A percentile compares a stretch with the other conserved stretches of the same genome.
Evolutionary conservation across 257 asterid genomes (phyloP).

Genomic region (Solanum microdontum): DNA sequence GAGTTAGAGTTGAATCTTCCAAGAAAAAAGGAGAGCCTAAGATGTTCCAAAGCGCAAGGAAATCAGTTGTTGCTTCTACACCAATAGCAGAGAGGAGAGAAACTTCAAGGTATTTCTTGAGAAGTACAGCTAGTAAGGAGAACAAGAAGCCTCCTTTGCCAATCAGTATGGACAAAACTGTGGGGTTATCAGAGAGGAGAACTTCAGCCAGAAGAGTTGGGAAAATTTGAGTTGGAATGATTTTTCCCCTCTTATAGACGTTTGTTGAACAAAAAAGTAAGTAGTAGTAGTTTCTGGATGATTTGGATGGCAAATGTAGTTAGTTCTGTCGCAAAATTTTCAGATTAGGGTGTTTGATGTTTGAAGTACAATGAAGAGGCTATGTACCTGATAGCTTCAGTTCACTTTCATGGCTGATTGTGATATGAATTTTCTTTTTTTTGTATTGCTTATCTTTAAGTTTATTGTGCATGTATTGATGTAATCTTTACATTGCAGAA

Average conservation of each 20-base stretch:
- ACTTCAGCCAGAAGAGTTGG: slow-evolving; percentile 31
- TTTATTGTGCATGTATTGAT: background rate
- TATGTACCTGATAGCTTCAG: slow-evolving; percentile 12
- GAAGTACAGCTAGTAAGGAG: slow-evolving; percentile 55
- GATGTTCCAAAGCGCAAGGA: slow-evolving; percentile 35
- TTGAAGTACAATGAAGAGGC: background rate
- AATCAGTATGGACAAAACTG: slow-evolving; percentile 28
- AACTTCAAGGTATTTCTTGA: slow-evolving; percentile 61
- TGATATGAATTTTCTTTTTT: background rate
- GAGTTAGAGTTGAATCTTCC: slow-evolving; percentile 66
- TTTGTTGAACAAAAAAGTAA: background rate
- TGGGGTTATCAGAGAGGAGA: slow-evolving; percentile 40
- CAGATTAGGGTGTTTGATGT: background rate
- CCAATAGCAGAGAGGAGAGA: slow-evolving; percentile 44
- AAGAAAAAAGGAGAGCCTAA: slow-evolving; percentile 52
- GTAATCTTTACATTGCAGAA: background rate
- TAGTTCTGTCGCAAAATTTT: background rate
- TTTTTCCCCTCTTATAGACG: too few species aligned
- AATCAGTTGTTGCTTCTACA: slow-evolving; percentile 27
- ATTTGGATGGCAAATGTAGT: background rate
- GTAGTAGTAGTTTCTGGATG: background rate
- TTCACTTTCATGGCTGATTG: background rate
- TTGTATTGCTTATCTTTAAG: background rate
- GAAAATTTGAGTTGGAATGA: slow-evolving; percentile 18
- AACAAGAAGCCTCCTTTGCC: slow-evolving; percentile 62